Base-by-base conservation (phyloP, 1,284 basidiomycete species). In the Afroboletus lepidellus region DNA sequence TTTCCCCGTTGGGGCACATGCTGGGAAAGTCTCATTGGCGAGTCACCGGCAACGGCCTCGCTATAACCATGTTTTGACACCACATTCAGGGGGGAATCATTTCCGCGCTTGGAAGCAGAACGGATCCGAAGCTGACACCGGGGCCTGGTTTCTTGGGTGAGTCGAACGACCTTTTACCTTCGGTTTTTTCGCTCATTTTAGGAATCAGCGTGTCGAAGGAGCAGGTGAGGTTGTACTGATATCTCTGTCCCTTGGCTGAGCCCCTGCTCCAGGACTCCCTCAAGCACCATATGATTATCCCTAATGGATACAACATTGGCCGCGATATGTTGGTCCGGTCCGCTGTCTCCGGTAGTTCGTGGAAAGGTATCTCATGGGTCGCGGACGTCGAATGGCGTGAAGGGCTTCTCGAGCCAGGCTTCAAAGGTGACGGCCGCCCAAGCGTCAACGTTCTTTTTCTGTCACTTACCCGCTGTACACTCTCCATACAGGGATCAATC, bases 91-190 rank as follows among this genome's bases (percentile, higher is more conserved):
- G 6, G 82, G 82, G 11, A 77, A 84, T 49, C 81, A 84, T 62
- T 84, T 80, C 63, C 80, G 86, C 45, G 79, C 86, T 13, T 90
- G 80, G 79, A 82, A 82, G 59, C 88, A 90, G 72, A 86, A 90
- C 52, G 87, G 87, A 0, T 75, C 81, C 1, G 51, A 61, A 7
- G 84, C 79, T 0, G 70, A 84, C 60, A 85, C 77, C 36, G 79
- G 81, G 5, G 87, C 87, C 13, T 82, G 86, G 75, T 90, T 90
- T 65, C 75, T 90, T 27, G 87, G 79, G 84, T 87, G 65, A 51
- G 81, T 56, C 27, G 13, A 50, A 34, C 44, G 6, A 34, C 0
- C 3, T 34, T 16, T 20, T 21, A 30, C 5, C 15, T 33, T 46
- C 30, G 12, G 4, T 18, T 32, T 8, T 8, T 34, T 43, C 11